Conservation (phyloP, 345 rosid species). For the Pistacia atlantica region DNA sequence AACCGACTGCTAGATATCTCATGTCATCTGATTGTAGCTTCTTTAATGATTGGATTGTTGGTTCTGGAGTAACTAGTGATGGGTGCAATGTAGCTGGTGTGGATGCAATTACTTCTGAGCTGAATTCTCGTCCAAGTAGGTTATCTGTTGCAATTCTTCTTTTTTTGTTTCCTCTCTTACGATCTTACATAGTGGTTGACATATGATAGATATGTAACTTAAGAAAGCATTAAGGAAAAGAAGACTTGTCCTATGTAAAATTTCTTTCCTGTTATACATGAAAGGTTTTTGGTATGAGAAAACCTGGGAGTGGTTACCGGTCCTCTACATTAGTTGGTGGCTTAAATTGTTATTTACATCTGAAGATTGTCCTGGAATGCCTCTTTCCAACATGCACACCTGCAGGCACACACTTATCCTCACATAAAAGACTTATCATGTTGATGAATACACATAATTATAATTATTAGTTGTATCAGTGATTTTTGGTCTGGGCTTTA, state of each 20-base stretch:
- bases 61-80: conserved; percentile 50
- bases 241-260: neutral
- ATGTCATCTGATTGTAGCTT: conserved; percentile 94
- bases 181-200: conserved; percentile 5
- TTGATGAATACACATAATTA: neutral
- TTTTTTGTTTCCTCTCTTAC: neutral
- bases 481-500: neutral
- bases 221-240: neutral
- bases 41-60: conserved; percentile 79
- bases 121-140: conserved; percentile 49
- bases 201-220: conserved; percentile 3
- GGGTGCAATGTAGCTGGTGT: conserved; percentile 29
- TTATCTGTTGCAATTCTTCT: conserved; percentile 20
- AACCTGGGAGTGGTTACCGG: neutral
- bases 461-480: neutral
- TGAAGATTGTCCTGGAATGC: neutral
- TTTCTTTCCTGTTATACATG: neutral
- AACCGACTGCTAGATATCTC: conserved; percentile 78
- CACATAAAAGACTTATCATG: neutral
- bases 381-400: neutral
- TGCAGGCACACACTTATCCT: too few relatives aligned
- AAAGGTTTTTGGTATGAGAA: conserved; percentile 3
- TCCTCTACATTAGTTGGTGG: neutral
- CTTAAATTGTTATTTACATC: neutral
- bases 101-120: conserved; percentile 32